Conservation (phyloP, 1,139 yeast species). For the Arxiozyma bovina region DNA sequence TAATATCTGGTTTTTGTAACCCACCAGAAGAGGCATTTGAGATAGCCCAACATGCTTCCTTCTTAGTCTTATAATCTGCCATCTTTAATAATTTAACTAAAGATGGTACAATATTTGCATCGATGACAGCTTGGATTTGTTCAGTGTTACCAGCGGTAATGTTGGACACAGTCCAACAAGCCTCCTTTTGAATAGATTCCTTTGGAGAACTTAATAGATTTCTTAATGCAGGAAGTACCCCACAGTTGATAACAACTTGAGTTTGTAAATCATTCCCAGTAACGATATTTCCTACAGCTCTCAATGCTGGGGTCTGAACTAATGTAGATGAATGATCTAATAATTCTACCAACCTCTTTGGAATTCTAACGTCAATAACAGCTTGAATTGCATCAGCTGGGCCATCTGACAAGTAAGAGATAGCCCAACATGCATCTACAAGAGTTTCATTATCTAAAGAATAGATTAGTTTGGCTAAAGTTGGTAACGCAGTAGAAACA, state of each 20-base stretch:
- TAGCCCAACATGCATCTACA: constrained; percentile 98
- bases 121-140: constrained; percentile 95
- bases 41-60: constrained; percentile 99
- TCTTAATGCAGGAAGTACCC: constrained; percentile 78
- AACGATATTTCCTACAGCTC: constrained; percentile 96
- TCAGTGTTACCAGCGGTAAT: constrained; percentile 94
- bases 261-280: constrained; percentile 96
- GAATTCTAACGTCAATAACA: constrained; percentile 92
- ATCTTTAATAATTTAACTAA: constrained; percentile 66
- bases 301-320: constrained; percentile 93
- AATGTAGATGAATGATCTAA: constrained; percentile 73
- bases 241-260: constrained; percentile 87
- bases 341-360: constrained; percentile 85
- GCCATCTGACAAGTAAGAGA: constrained; percentile 89
- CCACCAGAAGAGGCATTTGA: constrained; percentile 98
- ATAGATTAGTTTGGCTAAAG: constrained; percentile 81
- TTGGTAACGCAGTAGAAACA: constrained; percentile 83
- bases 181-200: constrained; percentile 91
- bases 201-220: constrained; percentile 75
- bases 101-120: constrained; percentile 88
- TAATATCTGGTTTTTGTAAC: constrained; percentile 82
- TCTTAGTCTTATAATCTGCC: constrained; percentile 92
- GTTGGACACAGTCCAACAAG: constrained; percentile 97
- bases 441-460: constrained; percentile 88
- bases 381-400: constrained; percentile 90